These are phyloP conservation scores for Chenopodium berlandieri DNA, from an alignment of 148 eudicot genomes.

Conservation along the genomic window DNA sequence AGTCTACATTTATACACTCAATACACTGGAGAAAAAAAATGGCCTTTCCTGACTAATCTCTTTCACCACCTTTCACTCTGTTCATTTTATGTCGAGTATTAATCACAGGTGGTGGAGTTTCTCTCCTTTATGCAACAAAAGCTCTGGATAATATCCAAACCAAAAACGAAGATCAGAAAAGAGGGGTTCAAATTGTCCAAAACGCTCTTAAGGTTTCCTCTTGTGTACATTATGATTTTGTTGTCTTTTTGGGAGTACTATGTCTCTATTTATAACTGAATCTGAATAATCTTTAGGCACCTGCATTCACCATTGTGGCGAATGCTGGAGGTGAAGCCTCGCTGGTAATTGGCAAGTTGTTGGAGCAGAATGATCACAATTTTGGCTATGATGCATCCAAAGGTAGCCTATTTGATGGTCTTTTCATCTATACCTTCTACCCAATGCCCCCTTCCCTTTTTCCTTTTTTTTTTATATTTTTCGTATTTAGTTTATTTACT, in stretches of 20 bases:
- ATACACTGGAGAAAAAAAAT: not conserved
- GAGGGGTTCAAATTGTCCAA: slow-evolving; percentile 82
- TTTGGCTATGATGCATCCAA: slow-evolving; percentile 89
- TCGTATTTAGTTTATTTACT: no score
- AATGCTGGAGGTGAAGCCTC: slow-evolving; percentile 92
- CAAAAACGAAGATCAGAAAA: slow-evolving; percentile 70
- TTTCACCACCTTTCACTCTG: not conserved
- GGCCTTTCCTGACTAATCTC: not conserved
- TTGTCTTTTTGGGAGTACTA: not conserved
- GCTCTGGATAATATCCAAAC: slow-evolving; percentile 59
- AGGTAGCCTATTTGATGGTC: slow-evolving; percentile 43
- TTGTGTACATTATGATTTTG: not conserved
- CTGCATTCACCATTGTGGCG: slow-evolving; percentile 67
- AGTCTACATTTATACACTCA: slow-evolving; percentile 1
- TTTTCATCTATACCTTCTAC: not conserved
- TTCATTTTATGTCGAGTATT: not conserved
- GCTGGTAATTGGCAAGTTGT: slow-evolving; percentile 73
- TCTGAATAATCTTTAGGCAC: slow-evolving; percentile 49
- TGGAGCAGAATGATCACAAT: slow-evolving; percentile 74
- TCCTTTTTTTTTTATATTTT: no score
- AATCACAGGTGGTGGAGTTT: slow-evolving; percentile 83
- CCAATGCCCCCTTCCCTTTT: not conserved
- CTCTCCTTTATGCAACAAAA: slow-evolving; percentile 85
- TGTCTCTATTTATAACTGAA: not conserved
- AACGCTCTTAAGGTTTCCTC: slow-evolving; percentile 75